Base-by-base conservation (phyloP, 2,329 filamentous ascomycete genomes). In the Diaporthe batatas region DNA sequence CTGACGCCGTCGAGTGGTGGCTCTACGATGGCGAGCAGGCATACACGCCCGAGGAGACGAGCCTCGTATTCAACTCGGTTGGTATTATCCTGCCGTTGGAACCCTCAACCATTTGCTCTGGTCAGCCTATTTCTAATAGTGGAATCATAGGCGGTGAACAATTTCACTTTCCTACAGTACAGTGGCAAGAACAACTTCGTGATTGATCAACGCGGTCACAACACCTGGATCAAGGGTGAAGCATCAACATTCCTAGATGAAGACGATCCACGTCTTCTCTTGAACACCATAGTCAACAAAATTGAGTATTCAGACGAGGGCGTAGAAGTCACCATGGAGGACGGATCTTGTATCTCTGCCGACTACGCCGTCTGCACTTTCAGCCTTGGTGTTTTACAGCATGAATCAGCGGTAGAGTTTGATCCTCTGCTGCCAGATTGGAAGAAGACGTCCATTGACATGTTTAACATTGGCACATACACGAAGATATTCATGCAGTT, bases 401-500 rank as follows among this genome's bases (percentile, higher is more conserved):
- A 65, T 8, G 59, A 65, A 51, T 64, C 42, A 16, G 59, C 44
- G 2, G 44, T 65, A 6, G 44, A 34, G 8, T 65, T 65, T 18
- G 29, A 51, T 16, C 44, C 59, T 23, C 14, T 29, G 2, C 59
- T 65, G 6, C 59, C 59, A 25, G 21, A 23, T 21, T 65, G 59
- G 59, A 65, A 65, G 12, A 51, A 65, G 44, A 51, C 42, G 0
- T 16, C 59, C 1, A 65, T 65, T 18, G 59, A 65, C 7, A 51
- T 51, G 44, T 65, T 65, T 29, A 36, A 51, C 4, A 6, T 51
- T 12, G 59, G 44, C 21, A 65, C 59, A 23, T 36, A 51, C 21
- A 51, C 44, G 12, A 65, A 65, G 59, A 51, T 65, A 16, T 65
- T 65, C 59, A 34, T 65, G 25, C 59, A 65, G 29, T 65, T 65